Percentiles rank a stretch among this genome's conserved stretches.
Conservation (phyloP, 495 filamentous ascomycete species). For the Penicillium subrubescens region DNA sequence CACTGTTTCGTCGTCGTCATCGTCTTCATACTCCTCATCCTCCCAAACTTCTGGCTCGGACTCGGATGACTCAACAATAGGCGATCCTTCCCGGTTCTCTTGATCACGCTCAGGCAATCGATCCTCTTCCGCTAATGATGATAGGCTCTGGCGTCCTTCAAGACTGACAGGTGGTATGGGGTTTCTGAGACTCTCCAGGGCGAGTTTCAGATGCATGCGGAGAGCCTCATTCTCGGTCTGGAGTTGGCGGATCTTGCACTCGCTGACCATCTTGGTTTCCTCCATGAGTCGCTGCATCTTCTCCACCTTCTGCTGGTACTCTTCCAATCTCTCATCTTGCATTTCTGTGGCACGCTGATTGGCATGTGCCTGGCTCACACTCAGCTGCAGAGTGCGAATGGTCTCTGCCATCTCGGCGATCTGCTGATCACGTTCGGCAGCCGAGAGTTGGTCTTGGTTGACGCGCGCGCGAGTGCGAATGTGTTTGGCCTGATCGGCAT, state of each 20-base stretch:
- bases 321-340: slow-evolving; percentile 76
- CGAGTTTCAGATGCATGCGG: slow-evolving; percentile 80
- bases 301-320: slow-evolving; percentile 84
- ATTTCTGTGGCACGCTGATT: slow-evolving; percentile 53
- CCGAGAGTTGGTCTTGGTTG: slow-evolving; percentile 87
- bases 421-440: slow-evolving; percentile 89
- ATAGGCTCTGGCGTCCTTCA: slow-evolving; percentile 36
- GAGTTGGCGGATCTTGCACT: slow-evolving; percentile 86
- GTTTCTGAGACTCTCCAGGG: slow-evolving; percentile 83
- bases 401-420: slow-evolving; percentile 93
- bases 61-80: slow-evolving; percentile 24
- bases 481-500: slow-evolving; percentile 95
- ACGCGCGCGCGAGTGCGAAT: slow-evolving; percentile 96
- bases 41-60: slow-evolving; percentile 46
- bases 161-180: slow-evolving; percentile 63
- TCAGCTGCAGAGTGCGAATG: slow-evolving; percentile 80
- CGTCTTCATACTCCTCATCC: slow-evolving; percentile 24
- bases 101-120: slow-evolving; percentile 36
- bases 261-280: slow-evolving; percentile 80
- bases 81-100: slow-evolving; percentile 43
- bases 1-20: slow-evolving; percentile 18
- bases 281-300: slow-evolving; percentile 94
- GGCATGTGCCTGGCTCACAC: slow-evolving; percentile 56
- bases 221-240: slow-evolving; percentile 89
- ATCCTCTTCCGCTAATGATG: slow-evolving; percentile 44